Evolutionary conservation across 495 filamentous ascomycete species (phyloP).

Genomic region (Aeminium ludgeri): DNA sequence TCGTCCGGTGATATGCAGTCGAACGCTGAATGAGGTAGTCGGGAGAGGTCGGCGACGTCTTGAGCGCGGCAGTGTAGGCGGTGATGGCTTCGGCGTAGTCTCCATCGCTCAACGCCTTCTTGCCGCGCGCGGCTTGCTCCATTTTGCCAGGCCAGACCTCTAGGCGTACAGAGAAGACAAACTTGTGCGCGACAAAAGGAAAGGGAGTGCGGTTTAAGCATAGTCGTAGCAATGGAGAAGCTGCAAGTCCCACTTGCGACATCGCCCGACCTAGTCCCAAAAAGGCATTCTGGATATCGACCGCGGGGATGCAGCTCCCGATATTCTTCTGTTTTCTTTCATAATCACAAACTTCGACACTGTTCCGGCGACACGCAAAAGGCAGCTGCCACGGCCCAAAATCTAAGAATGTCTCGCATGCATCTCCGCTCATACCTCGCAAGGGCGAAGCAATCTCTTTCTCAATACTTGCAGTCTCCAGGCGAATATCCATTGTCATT

Average conservation of each 20-base stretch:
- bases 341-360: too few relatives aligned
- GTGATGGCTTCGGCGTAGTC: constrained; percentile 52
- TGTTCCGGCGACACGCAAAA: too few relatives aligned
- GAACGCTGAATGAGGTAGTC: constrained; percentile 78
- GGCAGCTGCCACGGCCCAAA: too few relatives aligned
- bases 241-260: too few relatives aligned
- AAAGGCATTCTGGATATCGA: too few relatives aligned
- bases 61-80: constrained; percentile 62
- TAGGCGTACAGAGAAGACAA: neutral
- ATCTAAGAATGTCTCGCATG: constrained; percentile 14
- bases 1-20: constrained; percentile 57
- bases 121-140: constrained; percentile 45
- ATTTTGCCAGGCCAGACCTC: constrained; percentile 24
- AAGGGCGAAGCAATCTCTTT: constrained; percentile 19
- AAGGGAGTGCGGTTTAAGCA: too few relatives aligned
- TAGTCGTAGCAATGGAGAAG: too few relatives aligned
- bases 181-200: neutral
- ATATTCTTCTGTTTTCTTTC: too few relatives aligned
- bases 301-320: too few relatives aligned
- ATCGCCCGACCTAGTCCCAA: too few relatives aligned
- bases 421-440: constrained; percentile 20
- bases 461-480: constrained; percentile 11
- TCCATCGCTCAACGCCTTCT: constrained; percentile 43
- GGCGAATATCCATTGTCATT: constrained; percentile 31
- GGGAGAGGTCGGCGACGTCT: constrained; percentile 46